Conservation (phyloP, 169 alveolate species). For the Plasmodium sp. region DNA sequence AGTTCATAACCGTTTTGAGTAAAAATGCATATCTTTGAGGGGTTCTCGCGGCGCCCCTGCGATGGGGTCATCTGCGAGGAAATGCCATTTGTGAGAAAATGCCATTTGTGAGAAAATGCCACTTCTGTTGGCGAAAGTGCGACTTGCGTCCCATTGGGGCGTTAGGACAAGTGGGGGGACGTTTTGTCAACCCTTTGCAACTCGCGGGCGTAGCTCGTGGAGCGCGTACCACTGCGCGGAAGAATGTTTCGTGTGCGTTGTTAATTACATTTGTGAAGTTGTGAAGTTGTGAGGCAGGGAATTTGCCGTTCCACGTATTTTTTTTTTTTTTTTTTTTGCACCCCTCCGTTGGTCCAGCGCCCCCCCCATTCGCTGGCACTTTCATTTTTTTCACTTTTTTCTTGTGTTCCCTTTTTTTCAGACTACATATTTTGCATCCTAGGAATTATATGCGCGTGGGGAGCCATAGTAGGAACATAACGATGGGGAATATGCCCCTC, state of each 20-base stretch:
- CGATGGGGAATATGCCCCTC: neutral
- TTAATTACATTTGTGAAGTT: neutral
- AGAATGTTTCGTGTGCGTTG: neutral
- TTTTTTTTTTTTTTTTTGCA: neutral
- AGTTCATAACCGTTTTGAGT: neutral
- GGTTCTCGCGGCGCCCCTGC: neutral
- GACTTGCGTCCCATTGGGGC: neutral
- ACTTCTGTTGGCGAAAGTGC: neutral
- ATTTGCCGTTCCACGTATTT: neutral
- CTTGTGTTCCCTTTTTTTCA: constrained; percentile 1
- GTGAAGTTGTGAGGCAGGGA: neutral
- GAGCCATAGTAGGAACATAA: constrained; percentile 39
- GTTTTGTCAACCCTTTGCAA: neutral
- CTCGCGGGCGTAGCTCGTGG: neutral
- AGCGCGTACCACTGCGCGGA: neutral
- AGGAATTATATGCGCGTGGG: constrained; percentile 72
- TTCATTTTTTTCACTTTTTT: neutral
- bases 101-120: neutral
- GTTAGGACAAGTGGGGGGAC: neutral
- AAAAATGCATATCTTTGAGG: neutral
- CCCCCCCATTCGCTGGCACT: neutral
- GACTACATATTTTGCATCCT: constrained; percentile 65
- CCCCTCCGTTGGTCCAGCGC: neutral
- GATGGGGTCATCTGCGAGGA: neutral
- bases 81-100: neutral